phyloP scores from a whole-genome alignment of 2,329 filamentous ascomycete species.

The Colletotrichum sp. region DNA sequence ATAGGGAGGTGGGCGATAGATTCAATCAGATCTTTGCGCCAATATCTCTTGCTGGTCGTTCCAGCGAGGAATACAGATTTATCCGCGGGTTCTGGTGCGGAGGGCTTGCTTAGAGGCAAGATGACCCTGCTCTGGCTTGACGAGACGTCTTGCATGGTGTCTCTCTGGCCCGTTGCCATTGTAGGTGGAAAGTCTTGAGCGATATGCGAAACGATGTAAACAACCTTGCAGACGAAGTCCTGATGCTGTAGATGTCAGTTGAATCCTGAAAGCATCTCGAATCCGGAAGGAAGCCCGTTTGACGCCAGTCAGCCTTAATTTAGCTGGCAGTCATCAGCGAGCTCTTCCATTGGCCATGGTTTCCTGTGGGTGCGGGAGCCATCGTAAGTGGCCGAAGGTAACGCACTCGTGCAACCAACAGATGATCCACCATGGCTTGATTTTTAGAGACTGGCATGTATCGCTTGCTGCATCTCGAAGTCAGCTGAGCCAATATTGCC shows the following conservation, averaged over 20 bases:
- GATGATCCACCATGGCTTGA: background rate
- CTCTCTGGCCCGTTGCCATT: background rate
- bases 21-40: conserved; percentile 51
- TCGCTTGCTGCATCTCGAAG: background rate
- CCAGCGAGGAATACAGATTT: conserved; percentile 63
- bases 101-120: background rate
- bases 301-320: background rate
- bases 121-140: conserved; percentile 24
- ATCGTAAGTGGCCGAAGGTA: background rate
- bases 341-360: background rate
- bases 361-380: background rate
- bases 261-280: background rate
- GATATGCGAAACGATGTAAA: background rate
- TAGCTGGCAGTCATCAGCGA: background rate
- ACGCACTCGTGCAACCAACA: background rate
- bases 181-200: background rate
- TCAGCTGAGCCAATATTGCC: background rate
- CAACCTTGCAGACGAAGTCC: background rate
- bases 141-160: background rate
- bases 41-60: conserved; percentile 52
- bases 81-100: background rate
- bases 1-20: conserved; percentile 49
- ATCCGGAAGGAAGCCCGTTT: background rate
- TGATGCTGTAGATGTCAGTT: background rate
- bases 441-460: background rate